Percentiles rank a stretch among this genome's conserved stretches.
Evolutionary conservation across 2,329 filamentous ascomycete genomes (phyloP).

Genomic region (Paracorniculantispora psalliotae): DNA sequence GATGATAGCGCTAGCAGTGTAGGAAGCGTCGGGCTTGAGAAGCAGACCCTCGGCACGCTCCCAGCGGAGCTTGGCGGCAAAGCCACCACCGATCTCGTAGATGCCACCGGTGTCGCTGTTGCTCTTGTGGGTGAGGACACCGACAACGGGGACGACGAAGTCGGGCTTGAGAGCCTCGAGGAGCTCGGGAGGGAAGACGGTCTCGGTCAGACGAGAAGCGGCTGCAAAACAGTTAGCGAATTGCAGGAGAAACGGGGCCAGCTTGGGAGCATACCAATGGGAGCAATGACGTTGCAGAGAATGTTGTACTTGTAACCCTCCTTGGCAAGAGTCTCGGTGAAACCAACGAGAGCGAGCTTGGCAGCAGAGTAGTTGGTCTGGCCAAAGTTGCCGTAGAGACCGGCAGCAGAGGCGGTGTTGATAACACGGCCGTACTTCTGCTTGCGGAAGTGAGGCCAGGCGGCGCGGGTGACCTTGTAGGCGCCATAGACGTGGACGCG

Average conservation of each 20-base stretch:
- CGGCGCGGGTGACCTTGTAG: conserved; percentile 91
- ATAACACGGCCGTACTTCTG: conserved; percentile 97
- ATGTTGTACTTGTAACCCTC: conserved; percentile 99
- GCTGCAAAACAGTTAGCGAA: conserved; percentile 42
- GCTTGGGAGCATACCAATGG: conserved; percentile 52
- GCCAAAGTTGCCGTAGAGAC: conserved; percentile 91
- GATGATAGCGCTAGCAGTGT: conserved; percentile 83
- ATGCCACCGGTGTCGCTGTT: conserved; percentile 87
- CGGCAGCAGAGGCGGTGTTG: conserved; percentile 94
- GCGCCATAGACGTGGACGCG: conserved; percentile 88
- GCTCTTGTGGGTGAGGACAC: conserved; percentile 77
- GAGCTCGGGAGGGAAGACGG: conserved; percentile 91
- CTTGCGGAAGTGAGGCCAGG: conserved; percentile 97
- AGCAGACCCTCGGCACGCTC: conserved; percentile 86
- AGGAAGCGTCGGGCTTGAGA: conserved; percentile 79
- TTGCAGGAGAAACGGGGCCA: not conserved
- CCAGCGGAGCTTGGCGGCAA: conserved; percentile 91
- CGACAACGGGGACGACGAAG: conserved; percentile 92
- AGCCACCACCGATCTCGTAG: conserved; percentile 90
- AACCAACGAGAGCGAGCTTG: conserved; percentile 91
- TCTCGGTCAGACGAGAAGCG: conserved; percentile 91
- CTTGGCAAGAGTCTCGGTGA: conserved; percentile 96
- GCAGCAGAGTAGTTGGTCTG: conserved; percentile 97
- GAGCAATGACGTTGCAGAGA: conserved; percentile 87
- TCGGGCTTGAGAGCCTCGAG: conserved; percentile 82